Base-by-base conservation (phyloP, 306 rosid species). In the Vigna mungo region DNA sequence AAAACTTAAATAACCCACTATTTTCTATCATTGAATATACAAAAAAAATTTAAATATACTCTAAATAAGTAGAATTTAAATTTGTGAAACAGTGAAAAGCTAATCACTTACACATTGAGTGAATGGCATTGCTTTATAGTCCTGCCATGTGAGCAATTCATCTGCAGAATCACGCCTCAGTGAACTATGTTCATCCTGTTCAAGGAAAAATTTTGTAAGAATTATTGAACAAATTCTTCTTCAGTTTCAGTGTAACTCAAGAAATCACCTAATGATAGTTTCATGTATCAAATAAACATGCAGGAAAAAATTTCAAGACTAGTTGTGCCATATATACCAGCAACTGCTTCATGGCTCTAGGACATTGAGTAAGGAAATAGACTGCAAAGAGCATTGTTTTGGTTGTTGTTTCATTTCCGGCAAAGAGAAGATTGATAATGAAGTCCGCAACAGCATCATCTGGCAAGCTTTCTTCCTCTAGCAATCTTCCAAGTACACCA, bases 371-470 rank as follows among this genome's bases (percentile, higher is more conserved):
- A 64, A 94, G 98, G 72, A 92, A 94, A 83, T 90, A 92, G 47
- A 90, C 87, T 7, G 97, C 95, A 75, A 94, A 94, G 58, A 94
- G 91, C 98, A 94, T 94, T 6, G 98, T 94, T 88, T 94, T 94
- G 10, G 98, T 86, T 43, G 95, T 94, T 10, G 98, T 92, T 88
- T 94, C 98, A 55, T 90, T 94, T 58, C 98, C 98, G 0, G 98
- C 98, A 54, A 94, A 94, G 64, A 94, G 95, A 79, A 94, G 98
- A 78, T 92, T 94, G 88, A 94, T 90, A 46, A 92, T 88, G 91
- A 94, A 94, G 68, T 94, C 98, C 51, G 95, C 90, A 5, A 92
- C 84, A 10, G 87, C 90, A 2, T 88, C 95, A 67, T 94, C 96
- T 0, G 89, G 86, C 55, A 94, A 83, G 74, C 89, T 87, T 80